Evolutionary conservation across 169 alveolate genomes (phyloP).

Genomic region (Toxoplasma gondii): DNA sequence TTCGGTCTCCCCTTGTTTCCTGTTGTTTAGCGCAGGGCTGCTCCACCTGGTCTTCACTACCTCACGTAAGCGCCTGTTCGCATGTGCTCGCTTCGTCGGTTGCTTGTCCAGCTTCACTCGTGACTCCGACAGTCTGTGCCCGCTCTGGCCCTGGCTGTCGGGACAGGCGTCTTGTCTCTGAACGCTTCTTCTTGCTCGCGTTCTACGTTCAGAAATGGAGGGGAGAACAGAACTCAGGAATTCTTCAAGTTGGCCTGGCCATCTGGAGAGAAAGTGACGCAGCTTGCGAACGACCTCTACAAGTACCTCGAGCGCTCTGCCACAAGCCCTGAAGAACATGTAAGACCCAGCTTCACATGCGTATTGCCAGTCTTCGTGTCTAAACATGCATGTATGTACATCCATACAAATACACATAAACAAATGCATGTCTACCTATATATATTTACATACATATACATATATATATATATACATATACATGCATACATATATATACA

Average conservation of each 20-base stretch:
- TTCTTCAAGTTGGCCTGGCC: constrained; percentile 26
- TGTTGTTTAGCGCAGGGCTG: neutral
- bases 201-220: neutral
- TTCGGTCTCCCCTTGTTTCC: too few relatives aligned
- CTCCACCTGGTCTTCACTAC: neutral
- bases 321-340: neutral
- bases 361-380: neutral
- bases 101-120: neutral
- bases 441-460: too few relatives aligned
- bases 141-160: neutral
- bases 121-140: neutral
- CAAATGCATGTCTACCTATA: too few relatives aligned
- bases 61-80: neutral
- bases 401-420: neutral
- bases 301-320: neutral
- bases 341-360: neutral
- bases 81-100: neutral
- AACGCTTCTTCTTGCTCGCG: neutral
- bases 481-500: too few relatives aligned
- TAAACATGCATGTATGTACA: neutral
- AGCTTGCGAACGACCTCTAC: neutral
- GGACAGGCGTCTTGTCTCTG: neutral
- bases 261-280: neutral
- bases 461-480: too few relatives aligned
- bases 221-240: neutral